A percentile compares a stretch with the other conserved stretches of the same genome.
These are phyloP conservation scores for Mariannaea sp. DNA, from an alignment of 2,329 filamentous ascomycete species.

Conservation along the genomic window DNA sequence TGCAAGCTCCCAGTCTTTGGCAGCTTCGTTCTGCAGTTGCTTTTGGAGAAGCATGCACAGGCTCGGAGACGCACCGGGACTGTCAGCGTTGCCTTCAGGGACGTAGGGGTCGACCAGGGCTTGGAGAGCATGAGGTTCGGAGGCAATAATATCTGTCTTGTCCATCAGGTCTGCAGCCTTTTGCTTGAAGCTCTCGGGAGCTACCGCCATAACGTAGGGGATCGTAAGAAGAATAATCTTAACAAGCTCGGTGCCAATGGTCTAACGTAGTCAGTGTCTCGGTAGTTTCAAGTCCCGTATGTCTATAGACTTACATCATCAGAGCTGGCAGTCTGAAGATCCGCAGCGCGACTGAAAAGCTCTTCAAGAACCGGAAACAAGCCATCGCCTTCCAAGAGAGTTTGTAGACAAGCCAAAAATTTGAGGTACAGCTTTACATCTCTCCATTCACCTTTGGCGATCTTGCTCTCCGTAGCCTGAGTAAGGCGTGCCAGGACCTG, in stretches of 20 bases:
- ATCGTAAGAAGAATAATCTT: constrained; percentile 96
- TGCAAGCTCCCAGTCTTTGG: constrained; percentile 73
- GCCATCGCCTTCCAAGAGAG: constrained; percentile 79
- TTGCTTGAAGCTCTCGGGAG: constrained; percentile 70
- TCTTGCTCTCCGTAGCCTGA: constrained; percentile 65
- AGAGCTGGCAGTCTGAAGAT: constrained; percentile 88
- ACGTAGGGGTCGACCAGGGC: constrained; percentile 85
- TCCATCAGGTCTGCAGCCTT: constrained; percentile 81
- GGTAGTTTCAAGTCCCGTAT: not conserved
- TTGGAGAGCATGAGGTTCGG: constrained; percentile 84
- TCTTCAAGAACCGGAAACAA: constrained; percentile 85
- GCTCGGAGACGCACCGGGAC: constrained; percentile 67
- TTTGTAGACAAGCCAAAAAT: constrained; percentile 85
- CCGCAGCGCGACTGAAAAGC: constrained; percentile 88
- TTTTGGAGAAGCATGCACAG: constrained; percentile 82
- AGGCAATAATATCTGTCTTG: constrained; percentile 93
- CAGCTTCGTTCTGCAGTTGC: constrained; percentile 79
- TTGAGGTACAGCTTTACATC: constrained; percentile 89
- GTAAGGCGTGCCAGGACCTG: constrained; percentile 70
- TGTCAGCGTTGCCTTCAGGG: constrained; percentile 64
- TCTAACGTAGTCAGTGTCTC: constrained; percentile 46
- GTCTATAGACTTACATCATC: constrained; percentile 73
- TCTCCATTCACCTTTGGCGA: constrained; percentile 80
- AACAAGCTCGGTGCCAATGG: constrained; percentile 81
- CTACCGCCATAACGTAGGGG: constrained; percentile 82